Evolutionary conservation across 768 basidiomycete species (phyloP), one percentile per base, ranked within the genome.

Genomic region (Hemileccinum rubropunctum): DNA sequence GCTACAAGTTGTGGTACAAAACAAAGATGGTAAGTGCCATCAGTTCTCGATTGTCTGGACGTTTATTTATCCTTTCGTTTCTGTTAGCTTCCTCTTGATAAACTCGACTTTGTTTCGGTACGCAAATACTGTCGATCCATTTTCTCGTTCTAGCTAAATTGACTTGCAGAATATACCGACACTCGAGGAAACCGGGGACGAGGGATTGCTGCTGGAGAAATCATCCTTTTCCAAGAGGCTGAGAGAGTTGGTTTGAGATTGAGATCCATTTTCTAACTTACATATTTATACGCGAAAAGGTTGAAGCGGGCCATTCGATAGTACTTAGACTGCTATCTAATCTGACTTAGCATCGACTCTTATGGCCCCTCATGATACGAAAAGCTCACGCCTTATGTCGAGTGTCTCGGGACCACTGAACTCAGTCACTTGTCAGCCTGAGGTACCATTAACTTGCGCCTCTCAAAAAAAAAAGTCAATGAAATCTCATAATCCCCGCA

Each of bases 91-190:
- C 48, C 58, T 20, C 58, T 63, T 18, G 41, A 36, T 17, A 80
- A 88, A 56, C 84, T 87, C 79, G 87, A 88, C 64, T 84, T 88
- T 52, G 77, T 81, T 51, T 84, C 85, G 32, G 83, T 82, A 50
- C 46, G 79, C 65, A 5, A 47, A 27, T 0, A 8, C 26, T 23
- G 5, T 12, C 11, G 28, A 35, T 17, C 15, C 2, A 10, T 35
- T 27, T 11, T 23, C 23, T 21, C 8, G 11, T 41, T 13, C 27
- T 34, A 12, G 23, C 42, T 62, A 21, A 52, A 4, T 11, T 36
- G 27, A 43, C 6, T 27, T 30, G 4, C 53, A 84, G 81, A 79
- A 84, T 47, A 83, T 88, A 49, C 87, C 87, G 3, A 76, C 79
- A 0, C 42, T 81, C 27, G 84, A 86, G 65, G 84, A 88, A 67